A percentile compares a stretch with the other conserved stretches of the same genome.
These are phyloP conservation scores for Dillenia turbinata DNA, from an alignment of 164 flowering plant species.

Conservation along the genomic window DNA sequence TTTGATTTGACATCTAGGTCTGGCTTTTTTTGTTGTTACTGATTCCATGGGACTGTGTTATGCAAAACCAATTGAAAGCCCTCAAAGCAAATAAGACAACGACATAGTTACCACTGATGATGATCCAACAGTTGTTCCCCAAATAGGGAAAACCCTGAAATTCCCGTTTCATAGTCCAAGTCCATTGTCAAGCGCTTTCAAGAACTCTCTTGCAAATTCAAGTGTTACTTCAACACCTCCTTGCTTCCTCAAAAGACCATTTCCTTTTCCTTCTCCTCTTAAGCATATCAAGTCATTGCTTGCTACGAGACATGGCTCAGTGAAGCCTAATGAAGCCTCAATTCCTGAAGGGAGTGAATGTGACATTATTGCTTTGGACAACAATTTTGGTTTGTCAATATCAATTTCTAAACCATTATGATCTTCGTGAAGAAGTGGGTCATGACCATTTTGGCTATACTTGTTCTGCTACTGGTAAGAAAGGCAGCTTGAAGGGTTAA, in stretches of 20 bases:
- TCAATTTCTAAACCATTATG: too few relatives aligned
- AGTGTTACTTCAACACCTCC: conserved; percentile 67
- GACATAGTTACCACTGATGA: conserved; percentile 12
- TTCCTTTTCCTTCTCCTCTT: too few relatives aligned
- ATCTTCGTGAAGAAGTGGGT: too few relatives aligned
- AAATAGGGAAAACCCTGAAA: conserved; percentile 37
- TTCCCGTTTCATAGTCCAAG: conserved; percentile 85
- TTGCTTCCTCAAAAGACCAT: conserved; percentile 76
- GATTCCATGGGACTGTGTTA: conserved; percentile 84
- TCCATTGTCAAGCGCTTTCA: conserved; percentile 65
- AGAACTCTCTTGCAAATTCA: conserved; percentile 69
- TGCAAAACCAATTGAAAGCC: conserved; percentile 53
- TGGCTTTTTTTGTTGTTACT: not conserved
- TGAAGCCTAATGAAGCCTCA: too few relatives aligned
- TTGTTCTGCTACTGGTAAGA: too few relatives aligned
- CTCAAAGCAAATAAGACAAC: conserved; percentile 22
- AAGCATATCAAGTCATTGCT: too few relatives aligned
- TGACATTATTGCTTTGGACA: too few relatives aligned
- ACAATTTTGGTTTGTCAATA: too few relatives aligned
- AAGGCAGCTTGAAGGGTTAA: too few relatives aligned
- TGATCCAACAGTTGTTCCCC: conserved; percentile 22
- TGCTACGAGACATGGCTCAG: too few relatives aligned
- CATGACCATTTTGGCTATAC: too few relatives aligned
- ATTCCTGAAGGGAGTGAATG: too few relatives aligned
- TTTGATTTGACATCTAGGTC: conserved; percentile 7